Conservation (phyloP, 345 rosid species). For the Lenwebbia sp. region DNA sequence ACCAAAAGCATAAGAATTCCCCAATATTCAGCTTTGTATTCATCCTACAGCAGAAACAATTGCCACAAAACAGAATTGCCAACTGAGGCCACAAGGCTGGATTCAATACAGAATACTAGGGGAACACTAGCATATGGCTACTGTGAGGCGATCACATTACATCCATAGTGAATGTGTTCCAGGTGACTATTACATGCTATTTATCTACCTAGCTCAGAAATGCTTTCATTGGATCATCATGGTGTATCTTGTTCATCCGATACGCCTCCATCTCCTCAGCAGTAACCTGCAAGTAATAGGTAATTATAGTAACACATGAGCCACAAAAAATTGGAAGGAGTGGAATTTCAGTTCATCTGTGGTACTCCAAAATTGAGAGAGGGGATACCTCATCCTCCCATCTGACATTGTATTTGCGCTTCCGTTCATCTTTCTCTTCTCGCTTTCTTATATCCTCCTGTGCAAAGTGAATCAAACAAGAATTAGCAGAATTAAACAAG, state of each 20-base stretch:
- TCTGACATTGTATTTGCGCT: conserved; percentile 52
- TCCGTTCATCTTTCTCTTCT: conserved; percentile 54
- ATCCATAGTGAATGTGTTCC: neutral
- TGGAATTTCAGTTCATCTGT: neutral
- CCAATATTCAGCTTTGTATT: neutral
- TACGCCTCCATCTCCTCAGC: conserved; percentile 76
- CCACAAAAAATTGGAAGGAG: neutral
- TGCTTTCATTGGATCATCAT: conserved; percentile 64
- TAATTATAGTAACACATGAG: neutral
- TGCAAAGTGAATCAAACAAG: neutral
- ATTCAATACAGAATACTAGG: neutral
- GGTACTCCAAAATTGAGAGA: neutral
- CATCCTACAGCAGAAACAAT: neutral
- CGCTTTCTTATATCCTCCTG: conserved; percentile 50
- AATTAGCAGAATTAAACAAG: neutral
- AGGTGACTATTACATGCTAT: neutral
- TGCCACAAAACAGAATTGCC: neutral
- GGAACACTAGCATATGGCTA: neutral
- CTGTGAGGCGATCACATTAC: neutral
- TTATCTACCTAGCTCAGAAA: conserved; percentile 12
- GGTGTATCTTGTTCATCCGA: conserved; percentile 62
- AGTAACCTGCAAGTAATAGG: conserved; percentile 30
- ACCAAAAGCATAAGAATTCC: neutral
- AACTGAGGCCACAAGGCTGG: neutral
- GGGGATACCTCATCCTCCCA: conserved; percentile 44